These are phyloP conservation scores for Encephalitozoon intestinalis DNA, from an alignment of 371 early-diverging fungal species.

Conservation along the genomic window DNA sequence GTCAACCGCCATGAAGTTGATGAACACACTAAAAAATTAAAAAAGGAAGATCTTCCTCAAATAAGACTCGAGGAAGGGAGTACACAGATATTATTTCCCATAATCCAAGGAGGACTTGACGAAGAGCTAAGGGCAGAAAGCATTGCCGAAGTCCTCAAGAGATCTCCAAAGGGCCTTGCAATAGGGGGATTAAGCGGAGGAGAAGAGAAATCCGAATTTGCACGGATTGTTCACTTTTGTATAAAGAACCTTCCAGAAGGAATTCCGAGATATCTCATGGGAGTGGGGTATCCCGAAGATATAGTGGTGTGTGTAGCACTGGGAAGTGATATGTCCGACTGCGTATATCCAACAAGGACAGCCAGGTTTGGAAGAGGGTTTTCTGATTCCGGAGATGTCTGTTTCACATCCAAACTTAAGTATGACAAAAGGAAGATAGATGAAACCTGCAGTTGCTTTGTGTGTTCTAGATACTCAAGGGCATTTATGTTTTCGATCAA, in stretches of 20 bases:
- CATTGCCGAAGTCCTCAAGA: conserved; percentile 73
- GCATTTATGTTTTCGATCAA: conserved; percentile 69
- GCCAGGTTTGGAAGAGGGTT: conserved; percentile 84
- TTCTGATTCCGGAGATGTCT: conserved; percentile 69
- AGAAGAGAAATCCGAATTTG: conserved; percentile 80
- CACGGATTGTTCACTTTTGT: conserved; percentile 69
- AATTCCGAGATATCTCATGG: conserved; percentile 90
- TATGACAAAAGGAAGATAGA: conserved; percentile 71
- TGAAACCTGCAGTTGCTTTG: conserved; percentile 71
- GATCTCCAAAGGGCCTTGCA: conserved; percentile 78
- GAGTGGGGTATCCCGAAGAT: conserved; percentile 85
- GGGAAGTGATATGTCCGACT: conserved; percentile 90
- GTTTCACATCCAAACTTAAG: conserved; percentile 64
- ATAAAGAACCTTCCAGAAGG: conserved; percentile 72
- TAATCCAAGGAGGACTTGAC: conserved; percentile 81
- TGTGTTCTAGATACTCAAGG: conserved; percentile 72
- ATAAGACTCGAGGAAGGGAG: conserved; percentile 46
- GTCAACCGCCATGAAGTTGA: background rate
- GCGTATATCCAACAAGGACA: conserved; percentile 88
- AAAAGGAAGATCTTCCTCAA: background rate
- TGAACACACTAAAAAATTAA: background rate
- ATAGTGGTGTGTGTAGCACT: conserved; percentile 79
- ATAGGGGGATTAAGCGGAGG: conserved; percentile 88
- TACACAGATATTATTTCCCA: conserved; percentile 79
- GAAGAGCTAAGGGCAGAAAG: conserved; percentile 68